A percentile compares a stretch with the other conserved stretches of the same genome.
Evolutionary conservation across 1,284 basidiomycete species (phyloP).

Genomic region (Austroboletus niveus): DNA sequence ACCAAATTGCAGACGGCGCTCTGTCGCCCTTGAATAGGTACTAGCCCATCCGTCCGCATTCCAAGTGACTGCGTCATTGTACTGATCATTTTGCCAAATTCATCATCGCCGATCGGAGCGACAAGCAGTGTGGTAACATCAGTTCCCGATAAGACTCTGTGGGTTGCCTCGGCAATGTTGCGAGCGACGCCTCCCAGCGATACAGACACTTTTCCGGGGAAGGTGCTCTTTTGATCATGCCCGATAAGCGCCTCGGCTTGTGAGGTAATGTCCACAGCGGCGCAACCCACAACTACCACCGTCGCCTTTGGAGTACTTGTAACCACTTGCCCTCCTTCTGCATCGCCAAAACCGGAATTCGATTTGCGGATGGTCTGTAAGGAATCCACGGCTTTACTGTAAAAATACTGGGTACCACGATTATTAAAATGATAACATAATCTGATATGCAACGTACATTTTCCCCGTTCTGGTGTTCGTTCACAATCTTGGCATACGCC

Average conservation of each 20-base stretch:
- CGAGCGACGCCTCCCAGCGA: constrained; percentile 90
- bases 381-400: neutral
- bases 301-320: constrained; percentile 23
- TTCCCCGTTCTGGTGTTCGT: constrained; percentile 9
- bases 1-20: constrained; percentile 87
- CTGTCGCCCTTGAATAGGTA: constrained; percentile 39
- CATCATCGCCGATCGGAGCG: constrained; percentile 66
- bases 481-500: constrained; percentile 63
- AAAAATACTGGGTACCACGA: constrained; percentile 12
- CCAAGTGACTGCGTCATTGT: constrained; percentile 59
- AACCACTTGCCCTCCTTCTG: neutral
- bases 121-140: constrained; percentile 49
- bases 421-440: neutral
- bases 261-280: constrained; percentile 86
- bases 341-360: neutral
- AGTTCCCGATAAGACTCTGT: constrained; percentile 46
- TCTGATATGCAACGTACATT: constrained; percentile 17
- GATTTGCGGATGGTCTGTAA: neutral
- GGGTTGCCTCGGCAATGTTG: constrained; percentile 90
- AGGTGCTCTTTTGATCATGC: constrained; percentile 62
- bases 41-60: constrained; percentile 82
- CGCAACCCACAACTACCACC: constrained; percentile 76
- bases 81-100: constrained; percentile 63
- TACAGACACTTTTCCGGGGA: constrained; percentile 73
- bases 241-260: constrained; percentile 32